Percentiles rank a stretch among this genome's conserved stretches.
phyloP scores from a whole-genome alignment of 2,329 filamentous ascomycete species.

The Exophiala dermatitidis region DNA sequence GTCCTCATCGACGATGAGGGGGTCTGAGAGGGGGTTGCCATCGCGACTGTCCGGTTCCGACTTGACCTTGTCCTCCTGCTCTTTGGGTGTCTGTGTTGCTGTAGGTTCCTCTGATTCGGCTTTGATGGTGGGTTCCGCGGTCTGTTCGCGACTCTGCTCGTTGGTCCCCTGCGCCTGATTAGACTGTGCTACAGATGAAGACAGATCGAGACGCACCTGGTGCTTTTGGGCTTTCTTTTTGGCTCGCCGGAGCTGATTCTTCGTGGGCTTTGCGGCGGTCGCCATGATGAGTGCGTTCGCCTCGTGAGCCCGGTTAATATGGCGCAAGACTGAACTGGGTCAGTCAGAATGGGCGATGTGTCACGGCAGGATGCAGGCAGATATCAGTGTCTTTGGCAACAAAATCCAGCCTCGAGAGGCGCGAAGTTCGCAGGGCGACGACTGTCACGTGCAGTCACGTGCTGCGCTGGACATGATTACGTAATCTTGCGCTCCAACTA shows the following conservation, averaged over 20 bases:
- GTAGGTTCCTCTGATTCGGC: slow-evolving; percentile 1
- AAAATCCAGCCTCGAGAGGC: no score
- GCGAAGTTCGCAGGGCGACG: no score
- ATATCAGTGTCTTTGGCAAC: no score
- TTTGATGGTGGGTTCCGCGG: slow-evolving; percentile 12
- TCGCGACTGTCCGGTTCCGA: slow-evolving; percentile 33
- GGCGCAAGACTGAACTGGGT: no score
- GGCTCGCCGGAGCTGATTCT: slow-evolving; percentile 86
- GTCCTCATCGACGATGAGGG: slow-evolving; percentile 50
- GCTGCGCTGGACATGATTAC: no score
- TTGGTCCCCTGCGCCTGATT: slow-evolving; percentile 9
- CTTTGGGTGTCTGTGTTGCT: slow-evolving; percentile 1
- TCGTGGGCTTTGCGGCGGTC: slow-evolving; percentile 62
- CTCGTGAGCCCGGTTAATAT: neutral
- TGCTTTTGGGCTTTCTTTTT: slow-evolving; percentile 92
- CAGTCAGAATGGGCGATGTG: no score
- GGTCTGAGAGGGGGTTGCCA: slow-evolving; percentile 41
- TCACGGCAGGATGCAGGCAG: no score
- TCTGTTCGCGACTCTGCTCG: slow-evolving; percentile 6
- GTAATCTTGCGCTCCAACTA: no score
- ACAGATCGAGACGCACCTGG: slow-evolving; percentile 38
- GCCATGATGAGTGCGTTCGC: slow-evolving; percentile 16
- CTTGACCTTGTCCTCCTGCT: slow-evolving; percentile 14
- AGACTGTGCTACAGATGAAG: neutral
- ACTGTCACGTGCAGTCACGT: no score